These are phyloP conservation scores for Zymoseptoria brevis DNA, from an alignment of 2,329 filamentous ascomycete genomes.

Conservation along the genomic window DNA sequence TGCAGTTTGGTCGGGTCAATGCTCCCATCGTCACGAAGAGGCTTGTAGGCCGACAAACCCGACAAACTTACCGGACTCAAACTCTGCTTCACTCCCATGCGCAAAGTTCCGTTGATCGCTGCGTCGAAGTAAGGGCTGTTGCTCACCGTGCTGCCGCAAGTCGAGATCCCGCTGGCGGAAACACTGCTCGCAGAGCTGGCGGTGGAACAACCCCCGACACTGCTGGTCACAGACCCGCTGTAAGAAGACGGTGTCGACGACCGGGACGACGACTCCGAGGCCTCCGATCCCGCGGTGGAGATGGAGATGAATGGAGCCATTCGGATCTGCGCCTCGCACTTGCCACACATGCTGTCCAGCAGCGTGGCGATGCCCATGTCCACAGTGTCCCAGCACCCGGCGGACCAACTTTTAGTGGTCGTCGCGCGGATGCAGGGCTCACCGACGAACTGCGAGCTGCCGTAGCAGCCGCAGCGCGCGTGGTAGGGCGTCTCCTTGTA, in stretches of 20 bases:
- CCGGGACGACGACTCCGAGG: background rate
- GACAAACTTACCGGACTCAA: background rate
- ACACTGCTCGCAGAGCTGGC: background rate
- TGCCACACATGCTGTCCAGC: background rate
- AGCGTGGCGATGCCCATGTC: background rate
- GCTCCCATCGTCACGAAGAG: background rate
- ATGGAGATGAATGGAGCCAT: background rate
- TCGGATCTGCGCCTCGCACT: background rate
- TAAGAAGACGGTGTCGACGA: background rate
- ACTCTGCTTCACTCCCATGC: background rate
- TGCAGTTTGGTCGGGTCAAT: background rate
- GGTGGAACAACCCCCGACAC: background rate
- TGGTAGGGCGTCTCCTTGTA: slow-evolving; percentile 1
- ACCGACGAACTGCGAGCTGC: slow-evolving; percentile 1
- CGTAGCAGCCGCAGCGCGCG: slow-evolving; percentile 1
- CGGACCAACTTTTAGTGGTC: background rate
- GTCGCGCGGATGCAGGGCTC: background rate
- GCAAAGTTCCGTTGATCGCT: background rate
- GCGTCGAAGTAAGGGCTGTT: background rate
- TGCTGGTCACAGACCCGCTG: background rate
- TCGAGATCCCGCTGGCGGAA: background rate
- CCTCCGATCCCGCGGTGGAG: background rate
- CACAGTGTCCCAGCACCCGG: background rate
- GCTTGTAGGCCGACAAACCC: background rate
- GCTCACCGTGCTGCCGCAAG: background rate